Percentiles rank a stretch among this genome's conserved stretches.
These are phyloP conservation scores for Basidioascus undulatus DNA, from an alignment of 768 basidiomycete species.

Conservation along the genomic window DNA sequence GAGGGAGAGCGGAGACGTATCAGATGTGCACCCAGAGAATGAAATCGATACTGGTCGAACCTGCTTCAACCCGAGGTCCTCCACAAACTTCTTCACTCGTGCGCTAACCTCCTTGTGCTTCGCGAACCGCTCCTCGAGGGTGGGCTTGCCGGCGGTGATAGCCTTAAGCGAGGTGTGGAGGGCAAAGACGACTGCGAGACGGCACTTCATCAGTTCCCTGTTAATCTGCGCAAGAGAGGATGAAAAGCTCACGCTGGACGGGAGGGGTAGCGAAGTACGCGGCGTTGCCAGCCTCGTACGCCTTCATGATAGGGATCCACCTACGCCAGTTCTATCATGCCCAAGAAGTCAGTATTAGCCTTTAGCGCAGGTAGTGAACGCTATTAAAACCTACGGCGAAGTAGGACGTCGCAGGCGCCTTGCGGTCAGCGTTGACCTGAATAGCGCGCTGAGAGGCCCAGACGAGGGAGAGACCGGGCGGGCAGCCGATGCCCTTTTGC, in stretches of 20 bases:
- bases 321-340: slow-evolving; percentile 45
- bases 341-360: slow-evolving; percentile 1
- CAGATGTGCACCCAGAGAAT: background rate
- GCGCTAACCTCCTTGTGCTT: slow-evolving; percentile 44
- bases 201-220: slow-evolving; percentile 22
- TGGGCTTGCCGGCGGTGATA: slow-evolving; percentile 36
- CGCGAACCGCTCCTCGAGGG: slow-evolving; percentile 53
- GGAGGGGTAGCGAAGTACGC: slow-evolving; percentile 72
- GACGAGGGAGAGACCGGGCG: slow-evolving; percentile 75
- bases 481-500: slow-evolving; percentile 80
- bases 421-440: slow-evolving; percentile 36
- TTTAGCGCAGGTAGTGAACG: slow-evolving; percentile 13
- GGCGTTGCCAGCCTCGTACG: slow-evolving; percentile 56
- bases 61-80: slow-evolving; percentile 43
- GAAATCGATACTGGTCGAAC: slow-evolving; percentile 6
- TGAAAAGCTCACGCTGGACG: slow-evolving; percentile 1
- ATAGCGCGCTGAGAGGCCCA: slow-evolving; percentile 59
- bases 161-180: slow-evolving; percentile 53
- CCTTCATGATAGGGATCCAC: slow-evolving; percentile 48
- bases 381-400: slow-evolving; percentile 33
- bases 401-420: slow-evolving; percentile 44
- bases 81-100: slow-evolving; percentile 41
- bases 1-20: background rate
- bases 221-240: background rate
- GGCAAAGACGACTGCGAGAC: slow-evolving; percentile 81